Conservation (phyloP, 1,284 basidiomycete genomes). For the Macrocystidia cucumis region DNA sequence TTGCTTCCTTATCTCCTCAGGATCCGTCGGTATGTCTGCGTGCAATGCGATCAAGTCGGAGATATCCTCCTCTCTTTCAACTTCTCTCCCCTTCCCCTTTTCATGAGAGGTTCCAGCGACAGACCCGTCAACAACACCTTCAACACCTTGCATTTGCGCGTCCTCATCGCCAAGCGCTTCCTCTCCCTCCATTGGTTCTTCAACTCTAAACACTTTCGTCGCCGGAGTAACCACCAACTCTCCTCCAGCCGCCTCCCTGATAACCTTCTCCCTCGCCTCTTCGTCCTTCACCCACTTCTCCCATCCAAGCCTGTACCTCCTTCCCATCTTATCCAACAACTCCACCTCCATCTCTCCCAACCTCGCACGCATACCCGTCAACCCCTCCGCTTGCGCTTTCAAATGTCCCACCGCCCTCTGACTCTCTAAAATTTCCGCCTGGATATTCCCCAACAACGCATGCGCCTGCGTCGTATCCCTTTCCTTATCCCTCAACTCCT, state of each 20-base stretch:
- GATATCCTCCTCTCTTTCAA: slow-evolving; percentile 45
- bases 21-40: slow-evolving; percentile 47
- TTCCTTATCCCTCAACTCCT: slow-evolving; percentile 89
- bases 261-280: slow-evolving; percentile 61
- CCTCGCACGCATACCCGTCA: slow-evolving; percentile 55
- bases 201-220: slow-evolving; percentile 29
- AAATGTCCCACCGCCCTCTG: slow-evolving; percentile 71
- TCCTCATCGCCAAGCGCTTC: slow-evolving; percentile 20
- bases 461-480: slow-evolving; percentile 90
- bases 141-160: too few species aligned
- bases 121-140: too few species aligned
- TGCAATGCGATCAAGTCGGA: slow-evolving; percentile 55
- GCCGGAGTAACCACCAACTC: slow-evolving; percentile 35
- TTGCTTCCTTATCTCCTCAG: slow-evolving; percentile 47
- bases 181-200: slow-evolving; percentile 10
- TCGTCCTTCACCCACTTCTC: slow-evolving; percentile 90
- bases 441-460: slow-evolving; percentile 80
- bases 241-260: slow-evolving; percentile 52
- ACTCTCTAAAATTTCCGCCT: slow-evolving; percentile 88
- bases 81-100: slow-evolving; percentile 43
- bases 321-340: slow-evolving; percentile 70
- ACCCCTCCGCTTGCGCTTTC: slow-evolving; percentile 58
- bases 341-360: slow-evolving; percentile 62
- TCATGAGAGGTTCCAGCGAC: too few species aligned
- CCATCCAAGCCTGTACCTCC: slow-evolving; percentile 80